phyloP scores from a whole-genome alignment of 139 green algal species.

The Asterochloris sp. region DNA sequence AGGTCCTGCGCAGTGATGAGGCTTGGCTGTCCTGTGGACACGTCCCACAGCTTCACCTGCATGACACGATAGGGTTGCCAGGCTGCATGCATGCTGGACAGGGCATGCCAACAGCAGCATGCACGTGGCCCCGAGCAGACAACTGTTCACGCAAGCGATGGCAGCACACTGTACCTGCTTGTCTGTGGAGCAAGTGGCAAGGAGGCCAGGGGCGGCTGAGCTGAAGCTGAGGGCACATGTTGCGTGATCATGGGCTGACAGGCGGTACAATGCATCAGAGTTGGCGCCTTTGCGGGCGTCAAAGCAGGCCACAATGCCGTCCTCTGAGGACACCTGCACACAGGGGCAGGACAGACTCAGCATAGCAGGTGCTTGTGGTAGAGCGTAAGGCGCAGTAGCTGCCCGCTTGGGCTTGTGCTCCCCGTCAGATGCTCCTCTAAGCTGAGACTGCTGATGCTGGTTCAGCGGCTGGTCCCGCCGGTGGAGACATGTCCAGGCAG shows the following conservation, averaged over 20 bases:
- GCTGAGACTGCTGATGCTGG: too few species aligned
- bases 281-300: conserved; percentile 62
- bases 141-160: not conserved
- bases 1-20: conserved; percentile 71
- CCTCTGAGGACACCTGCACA: conserved; percentile 64
- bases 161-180: conserved; percentile 59
- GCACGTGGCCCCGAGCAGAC: not conserved
- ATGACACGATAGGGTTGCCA: not conserved
- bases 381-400: too few species aligned
- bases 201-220: conserved; percentile 56
- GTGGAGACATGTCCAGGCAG: too few species aligned
- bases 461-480: too few species aligned
- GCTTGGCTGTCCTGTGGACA: conserved; percentile 40
- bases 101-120: not conserved
- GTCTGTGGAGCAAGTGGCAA: conserved; percentile 90
- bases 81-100: not conserved
- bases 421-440: too few species aligned
- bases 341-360: not conserved
- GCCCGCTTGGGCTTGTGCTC: too few species aligned
- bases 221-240: conserved; percentile 72
- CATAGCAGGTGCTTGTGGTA: too few species aligned
- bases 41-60: conserved; percentile 92
- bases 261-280: conserved; percentile 58
- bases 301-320: conserved; percentile 67
- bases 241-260: conserved; percentile 83